Percentiles rank a stretch among this genome's conserved stretches.
These are phyloP conservation scores for Spergularia marina DNA, from an alignment of 148 eudicot genomes.

Conservation along the genomic window DNA sequence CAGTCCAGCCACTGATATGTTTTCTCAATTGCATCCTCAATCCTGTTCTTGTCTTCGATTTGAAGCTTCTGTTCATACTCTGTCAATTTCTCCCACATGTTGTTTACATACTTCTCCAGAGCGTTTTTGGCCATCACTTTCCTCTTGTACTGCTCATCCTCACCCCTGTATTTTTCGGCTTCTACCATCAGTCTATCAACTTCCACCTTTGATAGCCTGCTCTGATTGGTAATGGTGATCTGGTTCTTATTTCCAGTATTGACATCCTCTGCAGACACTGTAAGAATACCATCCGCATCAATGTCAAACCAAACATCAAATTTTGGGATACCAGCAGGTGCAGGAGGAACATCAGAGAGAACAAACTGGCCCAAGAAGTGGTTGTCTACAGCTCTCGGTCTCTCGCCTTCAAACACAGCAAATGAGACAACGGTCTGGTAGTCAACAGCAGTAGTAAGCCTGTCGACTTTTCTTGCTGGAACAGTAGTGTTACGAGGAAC, in stretches of 20 bases:
- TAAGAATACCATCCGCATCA: conserved; percentile 25
- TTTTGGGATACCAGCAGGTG: not conserved
- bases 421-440: not conserved
- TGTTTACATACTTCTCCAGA: conserved; percentile 18
- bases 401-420: conserved; percentile 27
- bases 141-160: conserved; percentile 18
- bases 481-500: conserved; percentile 24
- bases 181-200: conserved; percentile 26
- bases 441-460: not conserved
- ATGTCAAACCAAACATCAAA: conserved; percentile 22
- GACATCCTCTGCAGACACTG: conserved; percentile 15
- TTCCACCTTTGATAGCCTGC: conserved; percentile 17
- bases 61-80: not conserved
- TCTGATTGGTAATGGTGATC: conserved; percentile 26
- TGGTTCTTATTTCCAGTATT: conserved; percentile 25
- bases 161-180: conserved; percentile 23
- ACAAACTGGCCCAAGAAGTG: conserved; percentile 4
- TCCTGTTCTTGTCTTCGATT: not conserved
- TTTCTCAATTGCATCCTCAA: conserved; percentile 4
- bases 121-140: conserved; percentile 22
- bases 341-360: conserved; percentile 18
- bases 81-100: not conserved
- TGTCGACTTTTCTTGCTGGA: conserved; percentile 1
- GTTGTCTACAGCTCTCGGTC: conserved; percentile 8
- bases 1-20: conserved; percentile 15